Evolutionary conservation across 1,284 basidiomycete genomes (phyloP).

Genomic region (Puccinia polysora): DNA sequence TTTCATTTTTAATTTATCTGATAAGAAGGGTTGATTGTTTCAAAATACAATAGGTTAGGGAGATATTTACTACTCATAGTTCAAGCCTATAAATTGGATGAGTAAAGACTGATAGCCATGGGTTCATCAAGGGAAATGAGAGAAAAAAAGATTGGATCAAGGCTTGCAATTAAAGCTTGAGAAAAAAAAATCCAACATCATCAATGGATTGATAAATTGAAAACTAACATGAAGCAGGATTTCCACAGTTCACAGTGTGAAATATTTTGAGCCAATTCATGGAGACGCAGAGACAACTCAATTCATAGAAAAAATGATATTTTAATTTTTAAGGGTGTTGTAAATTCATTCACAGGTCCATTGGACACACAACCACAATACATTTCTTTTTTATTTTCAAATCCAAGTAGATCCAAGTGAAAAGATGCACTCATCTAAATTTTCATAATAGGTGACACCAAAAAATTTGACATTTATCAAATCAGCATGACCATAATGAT

Average conservation of each 20-base stretch:
- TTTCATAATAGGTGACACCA: constrained; percentile 40
- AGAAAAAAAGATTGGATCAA: too few relatives aligned
- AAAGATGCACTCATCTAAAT: constrained; percentile 11
- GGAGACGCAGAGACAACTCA: constrained; percentile 39
- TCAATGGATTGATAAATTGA: not conserved
- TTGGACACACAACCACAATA: too few relatives aligned
- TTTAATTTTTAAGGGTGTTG: too few relatives aligned
- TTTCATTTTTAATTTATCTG: too few relatives aligned
- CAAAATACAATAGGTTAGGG: too few relatives aligned
- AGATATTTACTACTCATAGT: not conserved
- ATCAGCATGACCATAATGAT: not conserved
- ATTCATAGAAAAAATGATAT: constrained; percentile 36
- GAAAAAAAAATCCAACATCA: too few relatives aligned
- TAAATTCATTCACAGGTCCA: too few relatives aligned
- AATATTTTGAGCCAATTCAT: constrained; percentile 37
- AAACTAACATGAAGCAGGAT: constrained; percentile 12
- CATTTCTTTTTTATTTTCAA: too few relatives aligned
- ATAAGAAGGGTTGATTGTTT: too few relatives aligned
- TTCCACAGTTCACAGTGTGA: constrained; percentile 38
- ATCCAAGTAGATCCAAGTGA: not conserved
- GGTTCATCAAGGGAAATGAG: too few relatives aligned
- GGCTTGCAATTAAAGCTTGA: too few relatives aligned
- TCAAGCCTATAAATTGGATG: not conserved
- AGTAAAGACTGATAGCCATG: not conserved
- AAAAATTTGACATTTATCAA: constrained; percentile 1